These are phyloP conservation scores for Monarda citriodora DNA, from an alignment of 305 asterid genomes.

Conservation along the genomic window DNA sequence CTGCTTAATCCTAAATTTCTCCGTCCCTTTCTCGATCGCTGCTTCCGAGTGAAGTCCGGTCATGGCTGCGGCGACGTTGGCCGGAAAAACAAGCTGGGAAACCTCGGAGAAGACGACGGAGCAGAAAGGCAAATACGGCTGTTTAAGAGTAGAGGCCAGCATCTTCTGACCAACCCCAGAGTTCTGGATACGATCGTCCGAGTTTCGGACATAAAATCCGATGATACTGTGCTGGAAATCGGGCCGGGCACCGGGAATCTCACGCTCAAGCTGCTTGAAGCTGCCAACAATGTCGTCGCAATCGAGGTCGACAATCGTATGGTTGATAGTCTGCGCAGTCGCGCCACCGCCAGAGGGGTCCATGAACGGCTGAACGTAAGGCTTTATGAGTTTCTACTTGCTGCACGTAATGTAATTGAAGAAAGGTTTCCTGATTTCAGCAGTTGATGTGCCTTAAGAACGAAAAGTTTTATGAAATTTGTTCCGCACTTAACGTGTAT, in stretches of 20 bases:
- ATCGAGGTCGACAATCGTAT: constrained; percentile 84
- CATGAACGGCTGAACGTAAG: constrained; percentile 62
- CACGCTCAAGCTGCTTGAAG: constrained; percentile 84
- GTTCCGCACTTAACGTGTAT: not conserved
- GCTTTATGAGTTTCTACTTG: not conserved
- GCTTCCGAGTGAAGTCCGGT: constrained; percentile 43
- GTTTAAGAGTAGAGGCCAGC: constrained; percentile 90
- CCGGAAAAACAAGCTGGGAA: constrained; percentile 23
- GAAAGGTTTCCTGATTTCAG: constrained; percentile 20
- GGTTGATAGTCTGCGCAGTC: constrained; percentile 65
- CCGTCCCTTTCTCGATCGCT: constrained; percentile 24
- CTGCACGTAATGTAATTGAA: constrained; percentile 33
- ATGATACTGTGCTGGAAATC: constrained; percentile 85
- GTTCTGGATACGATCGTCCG: constrained; percentile 77
- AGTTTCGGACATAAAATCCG: constrained; percentile 53
- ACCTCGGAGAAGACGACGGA: constrained; percentile 10
- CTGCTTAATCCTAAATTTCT: constrained; percentile 16
- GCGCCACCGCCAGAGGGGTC: constrained; percentile 55
- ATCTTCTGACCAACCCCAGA: constrained; percentile 77
- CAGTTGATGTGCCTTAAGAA: too few species aligned
- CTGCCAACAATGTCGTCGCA: constrained; percentile 68
- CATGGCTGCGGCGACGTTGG: constrained; percentile 32
- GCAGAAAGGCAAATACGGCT: constrained; percentile 39
- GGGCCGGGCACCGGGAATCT: constrained; percentile 99
- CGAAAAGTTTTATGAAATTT: too few species aligned